Evolutionary conservation across 2,329 filamentous ascomycete genomes (phyloP), one percentile per base, ranked within the genome.

Genomic region (Botryosphaeria dothidea): DNA sequence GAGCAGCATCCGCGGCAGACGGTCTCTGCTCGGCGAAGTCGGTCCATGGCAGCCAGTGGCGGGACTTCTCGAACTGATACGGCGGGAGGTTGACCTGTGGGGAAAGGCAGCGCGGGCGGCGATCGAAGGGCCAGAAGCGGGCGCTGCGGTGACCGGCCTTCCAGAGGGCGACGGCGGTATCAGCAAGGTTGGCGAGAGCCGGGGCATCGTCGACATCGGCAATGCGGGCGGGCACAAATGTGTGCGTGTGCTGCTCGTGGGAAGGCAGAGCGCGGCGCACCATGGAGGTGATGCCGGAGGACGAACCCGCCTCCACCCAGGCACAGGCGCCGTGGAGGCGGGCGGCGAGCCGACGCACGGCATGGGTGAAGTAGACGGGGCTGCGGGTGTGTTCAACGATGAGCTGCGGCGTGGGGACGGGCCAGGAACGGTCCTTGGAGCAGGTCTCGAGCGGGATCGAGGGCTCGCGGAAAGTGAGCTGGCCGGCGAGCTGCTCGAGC

Each of bases 281-380:
- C 62, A 67, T 65, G 29, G 62, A 15, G 8, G 67, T 67, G 23
- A 66, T 64, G 17, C 60, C 19, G 1, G 69, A 58, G 21, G 46
- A 64, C 13, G 69, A 67, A 1, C 77, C 77, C 6, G 75, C 76
- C 60, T 79, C 77, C 4, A 79, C 67, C 71, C 71, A 79, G 15
- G 71, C 66, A 31, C 69, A 70, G 2, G 62, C 25, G 0, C 67
- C 65, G 7, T 34, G 31, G 17, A 72, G 67, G 5, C 67, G 57
- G 1, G 66, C 43, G n/a, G 62, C 58, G 7, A 70, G 36, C n/a
- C 67, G 31, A 13, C 57, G 29, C 3, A 70, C 56, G 3, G 69
- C 68, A 3, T 68, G 51, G 11, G 4, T n/a, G 17, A 41, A 41
- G 38, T 15, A 41, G 38, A 27, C 31, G 57, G 48, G 74, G 73